Conservation (phyloP, 495 filamentous ascomycete species). For the Margaritispora aquatica region DNA sequence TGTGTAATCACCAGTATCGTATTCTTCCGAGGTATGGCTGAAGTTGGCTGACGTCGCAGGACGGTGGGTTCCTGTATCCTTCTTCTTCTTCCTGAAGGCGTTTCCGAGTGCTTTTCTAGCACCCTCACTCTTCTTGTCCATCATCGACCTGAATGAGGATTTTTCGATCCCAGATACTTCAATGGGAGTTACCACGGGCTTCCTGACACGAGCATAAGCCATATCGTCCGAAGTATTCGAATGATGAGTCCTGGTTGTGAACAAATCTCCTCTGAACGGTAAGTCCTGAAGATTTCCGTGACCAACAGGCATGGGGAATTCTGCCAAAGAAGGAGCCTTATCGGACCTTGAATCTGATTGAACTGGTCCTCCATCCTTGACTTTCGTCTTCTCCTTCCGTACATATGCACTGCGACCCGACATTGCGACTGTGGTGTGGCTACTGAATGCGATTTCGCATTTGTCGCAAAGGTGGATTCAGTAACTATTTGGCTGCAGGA, state of each 20-base stretch:
- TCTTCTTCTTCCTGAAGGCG: constrained; percentile 41
- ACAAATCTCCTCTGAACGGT: neutral
- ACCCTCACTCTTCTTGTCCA: constrained; percentile 48
- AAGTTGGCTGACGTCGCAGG: constrained; percentile 9
- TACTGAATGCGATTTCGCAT: neutral
- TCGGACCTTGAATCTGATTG: neutral
- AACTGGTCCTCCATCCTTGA: constrained; percentile 26
- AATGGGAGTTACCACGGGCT: constrained; percentile 35
- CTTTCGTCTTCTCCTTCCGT: constrained; percentile 45
- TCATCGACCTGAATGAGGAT: constrained; percentile 38
- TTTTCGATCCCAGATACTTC: constrained; percentile 47
- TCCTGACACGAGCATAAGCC: constrained; percentile 35
- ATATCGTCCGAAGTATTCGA: constrained; percentile 31
- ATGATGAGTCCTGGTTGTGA: constrained; percentile 19
- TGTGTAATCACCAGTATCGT: constrained; percentile 13
- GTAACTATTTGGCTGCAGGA: neutral
- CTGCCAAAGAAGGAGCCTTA: constrained; percentile 16
- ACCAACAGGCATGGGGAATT: constrained; percentile 28
- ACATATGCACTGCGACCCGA: constrained; percentile 50
- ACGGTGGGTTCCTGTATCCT: constrained; percentile 11
- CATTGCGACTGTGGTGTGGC: constrained; percentile 27
- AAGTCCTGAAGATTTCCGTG: constrained; percentile 16
- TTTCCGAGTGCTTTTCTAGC: constrained; percentile 44
- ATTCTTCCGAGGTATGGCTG: constrained; percentile 8
- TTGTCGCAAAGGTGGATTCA: neutral